These are phyloP conservation scores for Mrakia gelida DNA, from an alignment of 768 basidiomycete genomes.

Conservation along the genomic window DNA sequence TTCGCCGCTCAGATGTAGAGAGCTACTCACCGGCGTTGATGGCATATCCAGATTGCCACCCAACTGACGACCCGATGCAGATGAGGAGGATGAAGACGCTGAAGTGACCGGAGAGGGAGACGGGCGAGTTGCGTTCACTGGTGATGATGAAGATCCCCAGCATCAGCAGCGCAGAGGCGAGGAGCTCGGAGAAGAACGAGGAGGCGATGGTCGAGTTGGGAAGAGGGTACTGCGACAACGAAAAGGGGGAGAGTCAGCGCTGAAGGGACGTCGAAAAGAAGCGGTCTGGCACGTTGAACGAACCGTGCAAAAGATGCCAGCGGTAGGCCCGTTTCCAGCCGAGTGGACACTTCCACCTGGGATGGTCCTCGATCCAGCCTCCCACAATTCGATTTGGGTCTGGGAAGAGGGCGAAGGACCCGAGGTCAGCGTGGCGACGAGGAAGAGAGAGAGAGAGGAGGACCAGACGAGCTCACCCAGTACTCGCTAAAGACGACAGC, in stretches of 20 bases:
- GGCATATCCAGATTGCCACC: slow-evolving; percentile 30
- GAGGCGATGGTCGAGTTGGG: background rate
- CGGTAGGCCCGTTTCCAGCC: slow-evolving; percentile 17
- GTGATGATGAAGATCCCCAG: slow-evolving; percentile 31
- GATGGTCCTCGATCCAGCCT: slow-evolving; percentile 16
- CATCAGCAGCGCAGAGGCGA: slow-evolving; percentile 24
- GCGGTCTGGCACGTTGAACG: background rate
- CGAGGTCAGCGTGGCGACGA: background rate
- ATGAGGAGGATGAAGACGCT: slow-evolving; percentile 29
- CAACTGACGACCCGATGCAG: slow-evolving; percentile 11
- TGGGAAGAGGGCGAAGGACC: background rate
- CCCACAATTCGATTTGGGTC: slow-evolving; percentile 25
- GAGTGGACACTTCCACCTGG: slow-evolving; percentile 6
- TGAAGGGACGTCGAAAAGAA: background rate
- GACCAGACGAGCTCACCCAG: background rate
- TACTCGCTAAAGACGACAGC: slow-evolving; percentile 27
- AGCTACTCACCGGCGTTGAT: slow-evolving; percentile 31
- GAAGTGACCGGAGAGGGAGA: slow-evolving; percentile 11
- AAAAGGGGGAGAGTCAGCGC: background rate
- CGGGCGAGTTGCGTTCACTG: slow-evolving; percentile 11
- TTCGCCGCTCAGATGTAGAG: too few relatives aligned
- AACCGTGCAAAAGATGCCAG: slow-evolving; percentile 28
- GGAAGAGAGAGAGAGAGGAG: background rate
- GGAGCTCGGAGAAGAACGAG: slow-evolving; percentile 26
- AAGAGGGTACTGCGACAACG: slow-evolving; percentile 20